phyloP scores from a whole-genome alignment of 768 basidiomycete species.

The Aureoboletus auriporus region DNA sequence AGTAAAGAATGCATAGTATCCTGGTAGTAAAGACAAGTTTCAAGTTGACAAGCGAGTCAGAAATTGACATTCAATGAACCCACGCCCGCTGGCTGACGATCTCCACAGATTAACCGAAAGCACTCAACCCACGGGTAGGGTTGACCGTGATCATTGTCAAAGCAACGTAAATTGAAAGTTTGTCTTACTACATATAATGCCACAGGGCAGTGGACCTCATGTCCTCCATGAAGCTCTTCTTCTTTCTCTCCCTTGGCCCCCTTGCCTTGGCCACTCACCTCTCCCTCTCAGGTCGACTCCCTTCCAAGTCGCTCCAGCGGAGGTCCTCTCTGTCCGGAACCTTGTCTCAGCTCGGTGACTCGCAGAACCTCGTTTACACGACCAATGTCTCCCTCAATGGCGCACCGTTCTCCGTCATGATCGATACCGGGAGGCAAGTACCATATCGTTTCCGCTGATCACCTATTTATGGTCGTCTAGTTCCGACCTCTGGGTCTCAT shows the following conservation, averaged over 20 bases:
- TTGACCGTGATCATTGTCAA: too few species aligned
- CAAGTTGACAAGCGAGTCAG: too few species aligned
- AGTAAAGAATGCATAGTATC: constrained; percentile 13
- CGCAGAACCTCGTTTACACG: constrained; percentile 32
- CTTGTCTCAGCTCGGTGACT: constrained; percentile 24
- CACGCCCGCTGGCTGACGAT: not conserved
- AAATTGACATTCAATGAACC: not conserved
- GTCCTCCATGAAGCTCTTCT: constrained; percentile 9
- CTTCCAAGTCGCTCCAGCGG: constrained; percentile 6
- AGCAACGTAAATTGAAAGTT: too few species aligned
- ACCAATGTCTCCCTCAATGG: constrained; percentile 40
- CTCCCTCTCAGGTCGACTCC: constrained; percentile 13
- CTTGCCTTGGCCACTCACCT: constrained; percentile 12
- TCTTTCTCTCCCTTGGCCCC: constrained; percentile 5
- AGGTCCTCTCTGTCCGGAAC: constrained; percentile 28
- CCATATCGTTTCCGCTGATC: not conserved
- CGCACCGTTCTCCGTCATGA: constrained; percentile 28
- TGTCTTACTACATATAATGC: too few species aligned
- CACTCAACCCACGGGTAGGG: too few species aligned
- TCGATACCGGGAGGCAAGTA: constrained; percentile 46
- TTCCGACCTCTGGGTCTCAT: constrained; percentile 62
- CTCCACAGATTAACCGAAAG: too few species aligned
- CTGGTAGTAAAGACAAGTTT: constrained; percentile 14
- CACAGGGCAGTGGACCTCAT: not conserved
- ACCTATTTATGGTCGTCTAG: constrained; percentile 29